Evolutionary conservation across 2,329 filamentous ascomycete species (phyloP).

Genomic region (Monosporascus cannonballus): DNA sequence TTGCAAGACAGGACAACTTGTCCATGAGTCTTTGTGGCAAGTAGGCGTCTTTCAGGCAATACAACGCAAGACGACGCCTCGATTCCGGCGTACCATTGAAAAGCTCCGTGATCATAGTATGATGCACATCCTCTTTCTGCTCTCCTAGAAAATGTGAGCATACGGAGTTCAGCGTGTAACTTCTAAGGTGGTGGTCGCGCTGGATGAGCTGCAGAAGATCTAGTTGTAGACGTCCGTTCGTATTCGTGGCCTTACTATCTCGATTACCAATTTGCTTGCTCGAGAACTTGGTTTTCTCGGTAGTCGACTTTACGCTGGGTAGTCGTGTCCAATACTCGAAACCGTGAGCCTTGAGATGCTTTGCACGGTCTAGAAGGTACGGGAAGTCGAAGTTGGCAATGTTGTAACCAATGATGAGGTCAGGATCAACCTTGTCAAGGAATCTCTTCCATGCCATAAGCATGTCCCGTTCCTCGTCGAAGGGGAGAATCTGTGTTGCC

Average conservation of each 20-base stretch:
- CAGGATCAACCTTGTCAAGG: constrained; percentile 81
- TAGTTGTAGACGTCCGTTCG: constrained; percentile 85
- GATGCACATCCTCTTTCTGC: constrained; percentile 97
- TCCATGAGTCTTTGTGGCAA: constrained; percentile 92
- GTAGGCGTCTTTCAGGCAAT: constrained; percentile 97
- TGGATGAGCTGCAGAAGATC: constrained; percentile 94
- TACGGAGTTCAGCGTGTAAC: constrained; percentile 96
- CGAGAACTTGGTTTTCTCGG: constrained; percentile 79
- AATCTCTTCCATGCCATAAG: constrained; percentile 90
- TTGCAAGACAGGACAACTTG: constrained; percentile 96
- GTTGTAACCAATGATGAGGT: constrained; percentile 98
- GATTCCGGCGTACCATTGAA: constrained; percentile 96
- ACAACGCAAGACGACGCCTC: constrained; percentile 81
- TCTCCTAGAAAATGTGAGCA: constrained; percentile 91
- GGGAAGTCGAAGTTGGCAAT: constrained; percentile 98
- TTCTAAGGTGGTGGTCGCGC: constrained; percentile 88
- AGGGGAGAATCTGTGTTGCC: constrained; percentile 87
- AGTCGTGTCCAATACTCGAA: constrained; percentile 89
- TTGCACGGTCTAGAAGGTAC: constrained; percentile 84
- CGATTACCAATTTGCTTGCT: constrained; percentile 98
- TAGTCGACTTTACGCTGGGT: constrained; percentile 61
- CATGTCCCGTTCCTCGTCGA: constrained; percentile 78
- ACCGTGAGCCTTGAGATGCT: constrained; percentile 67
- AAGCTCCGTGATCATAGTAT: constrained; percentile 98
- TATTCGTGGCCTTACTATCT: constrained; percentile 91